Evolutionary conservation across 768 basidiomycete species (phyloP), one percentile per base, ranked within the genome.

Genomic region (Cystobasidium ongulense): DNA sequence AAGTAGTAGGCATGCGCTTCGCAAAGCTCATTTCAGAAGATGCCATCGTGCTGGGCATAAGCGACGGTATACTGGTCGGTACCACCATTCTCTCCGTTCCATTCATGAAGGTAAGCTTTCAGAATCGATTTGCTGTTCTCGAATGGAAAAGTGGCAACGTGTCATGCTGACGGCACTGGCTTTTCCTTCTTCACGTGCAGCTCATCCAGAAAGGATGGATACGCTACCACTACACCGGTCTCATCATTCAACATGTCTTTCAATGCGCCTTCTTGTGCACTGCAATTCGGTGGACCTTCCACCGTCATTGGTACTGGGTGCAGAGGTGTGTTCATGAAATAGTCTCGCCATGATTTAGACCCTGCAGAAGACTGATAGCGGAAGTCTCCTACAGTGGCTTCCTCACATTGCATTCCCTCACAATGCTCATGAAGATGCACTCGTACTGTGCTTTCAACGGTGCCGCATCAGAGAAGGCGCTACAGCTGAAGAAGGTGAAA

Each of bases 401-500:
- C 81, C 83, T 93, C 62, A 94, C 90, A 0, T 81, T 92, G 62
- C 94, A 97, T 80, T 87, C 90, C 10, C 83, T 98, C 25, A 90
- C 77, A 33, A 82, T 80, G 62, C 77, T 83, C 75, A 83, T 83
- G 83, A 83, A 83, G 82, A 89, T 95, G 85, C 94, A 99, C 81
- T 96, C 92, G 3, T 99, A 97, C 81, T 86, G 90, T 80, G 85
- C 88, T 25, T 86, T 89, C 52, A 97, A 97, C 79, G 92, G 95
- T 4, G 87, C 90, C 77, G 86, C 96, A 25, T 86, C 89, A n/a
- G 79, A 72, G 75, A 81, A 73, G 72, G 65, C 4, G 38, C 72
- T 46, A 15, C 54, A 73, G 43, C 41, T 75, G 54, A 76, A 76
- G 18, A 77, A 85, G 17, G 80, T 87, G 4, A 75, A 80, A 1